These are phyloP conservation scores for Starmerella khaoyaiensis DNA, from an alignment of 805 yeast genomes.

Conservation along the genomic window DNA sequence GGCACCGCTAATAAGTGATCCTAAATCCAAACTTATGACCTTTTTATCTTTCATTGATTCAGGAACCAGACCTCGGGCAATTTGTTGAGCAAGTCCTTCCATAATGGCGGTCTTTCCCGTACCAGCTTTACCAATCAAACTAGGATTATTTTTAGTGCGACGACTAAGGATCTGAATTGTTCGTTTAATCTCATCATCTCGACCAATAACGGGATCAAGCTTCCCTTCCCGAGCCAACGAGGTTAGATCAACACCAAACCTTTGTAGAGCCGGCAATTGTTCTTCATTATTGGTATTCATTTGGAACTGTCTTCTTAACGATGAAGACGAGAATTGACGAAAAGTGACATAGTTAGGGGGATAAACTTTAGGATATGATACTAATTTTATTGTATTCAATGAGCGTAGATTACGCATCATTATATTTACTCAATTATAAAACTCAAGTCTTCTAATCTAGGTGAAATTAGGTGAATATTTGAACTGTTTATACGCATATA, in stretches of 20 bases:
- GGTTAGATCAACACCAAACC: constrained; percentile 77
- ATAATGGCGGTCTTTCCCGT: constrained; percentile 95
- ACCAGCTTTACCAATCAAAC: constrained; percentile 90
- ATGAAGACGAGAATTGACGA: constrained; percentile 11
- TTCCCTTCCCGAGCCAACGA: constrained; percentile 79
- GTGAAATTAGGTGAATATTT: no score
- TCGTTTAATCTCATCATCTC: constrained; percentile 88
- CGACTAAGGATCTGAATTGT: constrained; percentile 86
- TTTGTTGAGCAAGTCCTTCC: constrained; percentile 93
- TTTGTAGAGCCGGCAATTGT: constrained; percentile 60
- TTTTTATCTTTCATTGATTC: constrained; percentile 81
- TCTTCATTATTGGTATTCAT: constrained; percentile 19
- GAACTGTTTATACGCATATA: no score
- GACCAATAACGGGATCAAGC: constrained; percentile 90
- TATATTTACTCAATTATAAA: no score
- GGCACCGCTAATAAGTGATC: constrained; percentile 85
- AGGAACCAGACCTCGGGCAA: constrained; percentile 84
- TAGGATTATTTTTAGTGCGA: constrained; percentile 91
- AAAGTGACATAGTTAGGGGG: no score
- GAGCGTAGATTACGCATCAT: no score
- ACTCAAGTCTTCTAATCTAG: no score
- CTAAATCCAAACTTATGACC: constrained; percentile 73
- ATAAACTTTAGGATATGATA: no score
- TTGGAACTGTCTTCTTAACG: constrained; percentile 8
- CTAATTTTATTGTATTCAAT: no score